phyloP scores from a whole-genome alignment of 2,329 filamentous ascomycete species.

The Fusarium dimerum region DNA sequence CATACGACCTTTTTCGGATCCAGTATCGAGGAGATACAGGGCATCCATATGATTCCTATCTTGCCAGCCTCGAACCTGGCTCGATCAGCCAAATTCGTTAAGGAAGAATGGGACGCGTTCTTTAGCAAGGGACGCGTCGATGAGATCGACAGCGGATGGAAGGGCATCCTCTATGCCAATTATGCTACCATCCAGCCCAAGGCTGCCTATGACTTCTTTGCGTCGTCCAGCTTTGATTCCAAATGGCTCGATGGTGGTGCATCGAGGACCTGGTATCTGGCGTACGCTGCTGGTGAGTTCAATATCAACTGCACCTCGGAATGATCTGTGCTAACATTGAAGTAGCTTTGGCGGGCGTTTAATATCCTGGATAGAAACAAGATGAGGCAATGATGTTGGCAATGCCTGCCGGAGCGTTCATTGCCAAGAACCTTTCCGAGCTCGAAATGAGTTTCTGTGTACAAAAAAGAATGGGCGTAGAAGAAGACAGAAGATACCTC shows the following conservation, averaged over 20 bases:
- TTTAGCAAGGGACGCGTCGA: conserved; percentile 71
- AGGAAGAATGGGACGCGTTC: conserved; percentile 78
- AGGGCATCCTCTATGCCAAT: conserved; percentile 81
- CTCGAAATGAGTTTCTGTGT: background rate
- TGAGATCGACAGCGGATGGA: conserved; percentile 75
- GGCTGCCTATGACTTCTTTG: conserved; percentile 75
- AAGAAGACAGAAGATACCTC: background rate
- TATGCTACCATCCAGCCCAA: conserved; percentile 74
- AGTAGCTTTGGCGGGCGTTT: conserved; percentile 24
- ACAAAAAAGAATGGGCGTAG: background rate
- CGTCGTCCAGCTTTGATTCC: conserved; percentile 62
- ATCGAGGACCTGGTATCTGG: conserved; percentile 81
- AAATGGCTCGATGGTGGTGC: conserved; percentile 80
- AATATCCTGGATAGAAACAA: background rate
- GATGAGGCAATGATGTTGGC: background rate
- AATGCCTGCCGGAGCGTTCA: too few relatives aligned
- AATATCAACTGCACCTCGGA: background rate
- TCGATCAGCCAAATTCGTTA: conserved; percentile 69
- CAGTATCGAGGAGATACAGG: conserved; percentile 70
- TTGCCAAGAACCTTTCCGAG: background rate
- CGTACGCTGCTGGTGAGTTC: conserved; percentile 70
- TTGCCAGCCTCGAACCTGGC: conserved; percentile 68
- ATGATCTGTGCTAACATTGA: conserved; percentile 14
- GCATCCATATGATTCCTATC: conserved; percentile 83
- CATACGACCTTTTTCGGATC: conserved; percentile 87